Conservation (phyloP, 2,329 filamentous ascomycete species). For the Penicillium frequentans region DNA sequence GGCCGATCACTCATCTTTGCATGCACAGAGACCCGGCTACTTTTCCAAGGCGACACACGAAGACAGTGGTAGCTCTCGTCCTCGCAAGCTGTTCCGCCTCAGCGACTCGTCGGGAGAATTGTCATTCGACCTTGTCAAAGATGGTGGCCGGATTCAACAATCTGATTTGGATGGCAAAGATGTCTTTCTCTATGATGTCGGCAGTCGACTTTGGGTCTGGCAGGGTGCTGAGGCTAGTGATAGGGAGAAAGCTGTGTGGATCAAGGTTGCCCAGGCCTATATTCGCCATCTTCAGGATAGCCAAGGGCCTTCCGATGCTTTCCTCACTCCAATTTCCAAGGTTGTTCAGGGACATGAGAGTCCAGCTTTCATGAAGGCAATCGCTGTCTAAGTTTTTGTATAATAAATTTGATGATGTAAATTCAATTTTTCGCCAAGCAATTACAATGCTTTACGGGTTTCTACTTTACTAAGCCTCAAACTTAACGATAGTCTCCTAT, state of each 20-base stretch:
- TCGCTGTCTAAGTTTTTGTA: constrained; percentile 15
- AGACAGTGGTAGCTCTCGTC: constrained; percentile 15
- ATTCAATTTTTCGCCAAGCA: background rate
- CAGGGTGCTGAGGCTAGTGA: constrained; percentile 60
- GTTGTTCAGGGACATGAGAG: constrained; percentile 31
- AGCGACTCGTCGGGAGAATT: constrained; percentile 62
- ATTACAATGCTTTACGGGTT: too few species aligned
- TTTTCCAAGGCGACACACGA: constrained; percentile 20
- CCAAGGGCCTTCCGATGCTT: constrained; percentile 18
- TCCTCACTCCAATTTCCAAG: constrained; percentile 31
- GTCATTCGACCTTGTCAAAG: constrained; percentile 59
- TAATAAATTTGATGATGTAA: background rate
- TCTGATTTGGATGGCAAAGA: constrained; percentile 59
- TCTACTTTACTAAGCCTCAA: background rate
- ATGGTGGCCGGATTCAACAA: constrained; percentile 48
- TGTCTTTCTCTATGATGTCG: constrained; percentile 63
- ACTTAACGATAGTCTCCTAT: too few species aligned
- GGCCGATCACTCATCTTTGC: constrained; percentile 44
- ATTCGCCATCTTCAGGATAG: constrained; percentile 27
- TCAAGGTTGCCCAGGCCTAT: constrained; percentile 33
- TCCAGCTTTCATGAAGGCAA: constrained; percentile 28
- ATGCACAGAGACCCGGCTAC: constrained; percentile 38
- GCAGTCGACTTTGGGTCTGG: constrained; percentile 65
- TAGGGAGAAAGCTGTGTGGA: constrained; percentile 61
- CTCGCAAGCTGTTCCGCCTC: constrained; percentile 59